Percentiles rank a stretch among this genome's conserved stretches.
Conservation (phyloP, 75 land plant species). For the Adiantum capillusveneris region DNA sequence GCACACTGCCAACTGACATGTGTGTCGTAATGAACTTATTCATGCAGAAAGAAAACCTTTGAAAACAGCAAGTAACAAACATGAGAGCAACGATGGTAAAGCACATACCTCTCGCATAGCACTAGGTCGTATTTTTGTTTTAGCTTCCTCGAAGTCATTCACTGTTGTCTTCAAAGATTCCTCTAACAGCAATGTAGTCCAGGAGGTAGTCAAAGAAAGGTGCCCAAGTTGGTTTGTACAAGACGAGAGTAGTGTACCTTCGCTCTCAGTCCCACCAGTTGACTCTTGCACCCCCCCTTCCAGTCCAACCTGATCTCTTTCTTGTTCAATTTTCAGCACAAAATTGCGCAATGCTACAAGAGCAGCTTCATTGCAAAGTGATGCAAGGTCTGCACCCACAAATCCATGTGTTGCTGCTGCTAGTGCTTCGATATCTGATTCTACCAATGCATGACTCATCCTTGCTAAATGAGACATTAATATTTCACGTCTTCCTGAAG, state of each 20-base stretch:
- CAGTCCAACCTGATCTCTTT: no score
- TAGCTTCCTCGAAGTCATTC: slow-evolving; percentile 86
- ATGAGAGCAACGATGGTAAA: no score
- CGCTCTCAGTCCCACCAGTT: background rate
- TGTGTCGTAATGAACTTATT: no score
- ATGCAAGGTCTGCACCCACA: slow-evolving; percentile 92
- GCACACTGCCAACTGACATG: no score
- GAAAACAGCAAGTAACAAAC: no score
- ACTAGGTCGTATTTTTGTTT: slow-evolving; percentile 83
- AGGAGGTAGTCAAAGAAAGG: no score
- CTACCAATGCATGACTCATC: slow-evolving; percentile 57
- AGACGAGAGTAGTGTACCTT: no score
- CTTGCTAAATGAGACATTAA: slow-evolving; percentile 40
- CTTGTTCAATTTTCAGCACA: slow-evolving; percentile 9
- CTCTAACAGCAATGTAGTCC: no score
- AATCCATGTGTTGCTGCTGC: slow-evolving; percentile 82
- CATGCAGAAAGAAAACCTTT: no score
- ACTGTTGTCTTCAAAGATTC: slow-evolving; percentile 22
- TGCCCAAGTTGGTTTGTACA: no score
- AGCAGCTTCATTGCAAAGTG: slow-evolving; percentile 95
- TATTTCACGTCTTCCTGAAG: slow-evolving; percentile 69
- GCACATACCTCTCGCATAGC: slow-evolving; percentile 93
- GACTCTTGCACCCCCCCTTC: background rate
- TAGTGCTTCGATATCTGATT: slow-evolving; percentile 42
- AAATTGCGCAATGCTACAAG: slow-evolving; percentile 56